Base-by-base conservation (phyloP, 2,329 filamentous ascomycete genomes). In the Dothistroma pini region DNA sequence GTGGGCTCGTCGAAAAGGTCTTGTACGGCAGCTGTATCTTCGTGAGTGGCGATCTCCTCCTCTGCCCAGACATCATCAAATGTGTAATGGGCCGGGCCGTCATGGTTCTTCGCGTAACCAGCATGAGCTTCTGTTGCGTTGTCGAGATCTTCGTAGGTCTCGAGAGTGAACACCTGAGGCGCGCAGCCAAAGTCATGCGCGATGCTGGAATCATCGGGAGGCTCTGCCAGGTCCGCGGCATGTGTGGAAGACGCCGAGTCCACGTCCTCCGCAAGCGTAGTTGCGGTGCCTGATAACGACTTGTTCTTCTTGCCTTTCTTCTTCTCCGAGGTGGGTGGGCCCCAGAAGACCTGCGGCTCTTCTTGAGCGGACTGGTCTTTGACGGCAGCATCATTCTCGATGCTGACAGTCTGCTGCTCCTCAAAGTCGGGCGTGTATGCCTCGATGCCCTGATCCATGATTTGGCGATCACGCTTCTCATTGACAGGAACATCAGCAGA, bases 221-320 rank as follows among this genome's bases (percentile, higher is more conserved):
- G 19, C 12, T 32, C 38, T 31, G 35, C n/a, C 38, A 47, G n/a
- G 9, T 29, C 22, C 8, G 10, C 3, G 6, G 19, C 54, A 14
- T 12, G 19, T 32, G 11, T 21, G 14, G 53, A 41, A 25, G 48
- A 31, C 21, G 11, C 19, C 41, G n/a, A 19, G 41, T 44, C 41
- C 14, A 44, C 3, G n/a, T 44, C n/a, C 16, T 44, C 41, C 41
- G 41, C 41, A 44, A 44, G 41, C 41, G 41, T 5, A 44, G 41
- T 44, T n/a, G n/a, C 41, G 14, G n/a, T 19, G 16, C 41, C 41
- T 44, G 41, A 44, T 9, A 3, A 9, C n/a, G 21, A 57, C 51
- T 64, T 66, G 21, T 49, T 58, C 57, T 63, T 66, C 53, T 66
- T 68, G 55, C 61, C 68, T 57, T 76, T 75, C 63, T 74, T 72